phyloP scores from a whole-genome alignment of 139 green algal genomes.

The Ettlia oleoabundans region DNA sequence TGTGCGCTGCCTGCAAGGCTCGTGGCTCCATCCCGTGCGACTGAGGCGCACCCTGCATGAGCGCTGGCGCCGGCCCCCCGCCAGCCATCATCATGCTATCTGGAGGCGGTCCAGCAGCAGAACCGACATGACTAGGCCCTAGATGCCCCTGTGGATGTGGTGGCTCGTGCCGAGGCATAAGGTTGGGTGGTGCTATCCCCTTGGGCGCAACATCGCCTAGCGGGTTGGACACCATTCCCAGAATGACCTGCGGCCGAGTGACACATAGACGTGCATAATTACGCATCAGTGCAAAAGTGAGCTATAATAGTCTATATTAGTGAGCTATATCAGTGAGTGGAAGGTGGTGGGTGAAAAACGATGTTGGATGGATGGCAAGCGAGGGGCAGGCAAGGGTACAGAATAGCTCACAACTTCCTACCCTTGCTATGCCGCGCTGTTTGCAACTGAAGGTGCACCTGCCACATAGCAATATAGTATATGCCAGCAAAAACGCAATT shows the following conservation, averaged over 20 bases:
- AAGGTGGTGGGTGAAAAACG: no score
- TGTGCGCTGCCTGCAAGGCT: not conserved
- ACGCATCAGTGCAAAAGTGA: no score
- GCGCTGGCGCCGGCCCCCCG: constrained; percentile 13
- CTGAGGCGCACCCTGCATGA: not conserved
- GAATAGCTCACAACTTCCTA: no score
- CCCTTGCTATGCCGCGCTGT: no score
- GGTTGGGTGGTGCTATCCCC: constrained; percentile 22
- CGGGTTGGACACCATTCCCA: constrained; percentile 78
- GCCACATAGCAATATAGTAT: no score
- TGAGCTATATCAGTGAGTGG: no score
- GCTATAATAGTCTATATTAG: no score
- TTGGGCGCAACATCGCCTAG: constrained; percentile 43
- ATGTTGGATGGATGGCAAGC: no score
- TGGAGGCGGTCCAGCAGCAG: not conserved
- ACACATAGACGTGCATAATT: no score
- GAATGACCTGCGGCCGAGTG: constrained; percentile 73
- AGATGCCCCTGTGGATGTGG: not conserved
- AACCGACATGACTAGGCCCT: no score
- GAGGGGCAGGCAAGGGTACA: not conserved
- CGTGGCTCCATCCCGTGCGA: constrained; percentile 10
- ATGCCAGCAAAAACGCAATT: no score
- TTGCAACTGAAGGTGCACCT: no score
- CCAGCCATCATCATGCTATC: not conserved
- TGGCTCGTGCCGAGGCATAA: constrained; percentile 28